These are phyloP conservation scores for Diaporthe ilicicola DNA, from an alignment of 2,329 filamentous ascomycete species.

Conservation along the genomic window DNA sequence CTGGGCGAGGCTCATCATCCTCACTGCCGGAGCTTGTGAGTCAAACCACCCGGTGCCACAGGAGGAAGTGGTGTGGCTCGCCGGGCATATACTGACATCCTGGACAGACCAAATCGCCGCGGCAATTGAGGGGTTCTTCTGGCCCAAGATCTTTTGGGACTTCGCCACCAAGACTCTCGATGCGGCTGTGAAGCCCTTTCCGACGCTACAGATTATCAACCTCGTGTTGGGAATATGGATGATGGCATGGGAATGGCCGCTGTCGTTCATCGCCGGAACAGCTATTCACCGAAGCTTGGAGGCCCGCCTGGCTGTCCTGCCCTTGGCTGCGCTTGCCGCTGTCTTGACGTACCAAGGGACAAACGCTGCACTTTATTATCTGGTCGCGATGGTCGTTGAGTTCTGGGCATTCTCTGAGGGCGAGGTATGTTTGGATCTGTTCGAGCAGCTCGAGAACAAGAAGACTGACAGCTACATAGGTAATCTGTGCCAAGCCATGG, in stretches of 20 bases:
- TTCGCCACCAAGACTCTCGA: conserved; percentile 93
- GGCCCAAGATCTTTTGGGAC: conserved; percentile 99
- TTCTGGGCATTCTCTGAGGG: conserved; percentile 98
- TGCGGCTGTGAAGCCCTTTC: conserved; percentile 84
- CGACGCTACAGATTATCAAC: conserved; percentile 89
- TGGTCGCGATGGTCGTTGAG: conserved; percentile 85
- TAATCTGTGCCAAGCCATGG: conserved; percentile 76
- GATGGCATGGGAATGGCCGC: conserved; percentile 90
- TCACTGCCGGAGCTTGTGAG: conserved; percentile 83
- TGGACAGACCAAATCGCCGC: conserved; percentile 84
- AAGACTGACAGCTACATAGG: conserved; percentile 49
- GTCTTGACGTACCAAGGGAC: conserved; percentile 90
- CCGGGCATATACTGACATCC: neutral
- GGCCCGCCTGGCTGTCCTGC: conserved; percentile 82
- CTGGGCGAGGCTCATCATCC: conserved; percentile 92
- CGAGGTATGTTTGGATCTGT: conserved; percentile 71
- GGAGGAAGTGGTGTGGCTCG: neutral
- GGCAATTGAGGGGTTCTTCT: conserved; percentile 89
- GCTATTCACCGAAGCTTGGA: conserved; percentile 88
- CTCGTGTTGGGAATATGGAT: conserved; percentile 81
- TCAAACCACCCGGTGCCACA: conserved; percentile 30
- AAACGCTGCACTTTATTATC: conserved; percentile 90
- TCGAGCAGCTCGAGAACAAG: neutral
- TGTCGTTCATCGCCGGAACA: conserved; percentile 79
- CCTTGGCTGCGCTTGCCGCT: conserved; percentile 77